Percentiles rank a stretch among this genome's conserved stretches.
Evolutionary conservation across 495 filamentous ascomycete species (phyloP).

Genomic region (Talaromyces thailandensis): DNA sequence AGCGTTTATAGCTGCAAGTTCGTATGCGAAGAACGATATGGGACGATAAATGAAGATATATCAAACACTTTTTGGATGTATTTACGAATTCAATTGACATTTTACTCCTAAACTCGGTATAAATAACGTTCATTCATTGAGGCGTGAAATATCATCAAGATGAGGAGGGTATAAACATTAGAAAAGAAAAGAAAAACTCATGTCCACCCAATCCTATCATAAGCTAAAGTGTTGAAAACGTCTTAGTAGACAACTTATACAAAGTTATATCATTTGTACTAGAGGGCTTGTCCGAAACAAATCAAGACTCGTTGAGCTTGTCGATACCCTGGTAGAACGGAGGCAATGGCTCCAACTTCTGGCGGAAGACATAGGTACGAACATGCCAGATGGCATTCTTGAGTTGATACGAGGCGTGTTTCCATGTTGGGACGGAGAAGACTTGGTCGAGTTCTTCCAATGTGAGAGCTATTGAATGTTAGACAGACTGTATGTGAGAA

Average conservation of each 20-base stretch:
- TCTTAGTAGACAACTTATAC: background rate
- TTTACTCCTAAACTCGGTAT: background rate
- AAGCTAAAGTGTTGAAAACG: background rate
- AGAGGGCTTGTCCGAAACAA: background rate
- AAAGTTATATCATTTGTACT: background rate
- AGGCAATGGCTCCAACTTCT: slow-evolving; percentile 35
- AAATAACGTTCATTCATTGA: background rate
- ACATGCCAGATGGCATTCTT: slow-evolving; percentile 42
- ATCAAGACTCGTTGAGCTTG: slow-evolving; percentile 19
- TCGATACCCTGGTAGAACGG: slow-evolving; percentile 33
- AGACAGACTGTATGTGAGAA: background rate
- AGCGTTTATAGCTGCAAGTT: background rate
- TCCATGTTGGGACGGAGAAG: slow-evolving; percentile 43
- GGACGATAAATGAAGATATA: too few species aligned
- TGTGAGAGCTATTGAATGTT: slow-evolving; percentile 26
- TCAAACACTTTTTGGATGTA: too few species aligned
- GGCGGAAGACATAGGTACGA: slow-evolving; percentile 39
- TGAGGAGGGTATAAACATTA: background rate
- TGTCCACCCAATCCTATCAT: background rate
- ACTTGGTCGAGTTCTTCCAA: slow-evolving; percentile 45
- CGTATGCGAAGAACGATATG: background rate
- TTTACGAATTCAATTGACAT: background rate
- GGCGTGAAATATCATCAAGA: background rate
- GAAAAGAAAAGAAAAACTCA: background rate
- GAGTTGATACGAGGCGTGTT: slow-evolving; percentile 38